A percentile compares a stretch with the other conserved stretches of the same genome.
These are phyloP conservation scores for Lentinula raphanica DNA, from an alignment of 768 basidiomycete species.

Conservation along the genomic window DNA sequence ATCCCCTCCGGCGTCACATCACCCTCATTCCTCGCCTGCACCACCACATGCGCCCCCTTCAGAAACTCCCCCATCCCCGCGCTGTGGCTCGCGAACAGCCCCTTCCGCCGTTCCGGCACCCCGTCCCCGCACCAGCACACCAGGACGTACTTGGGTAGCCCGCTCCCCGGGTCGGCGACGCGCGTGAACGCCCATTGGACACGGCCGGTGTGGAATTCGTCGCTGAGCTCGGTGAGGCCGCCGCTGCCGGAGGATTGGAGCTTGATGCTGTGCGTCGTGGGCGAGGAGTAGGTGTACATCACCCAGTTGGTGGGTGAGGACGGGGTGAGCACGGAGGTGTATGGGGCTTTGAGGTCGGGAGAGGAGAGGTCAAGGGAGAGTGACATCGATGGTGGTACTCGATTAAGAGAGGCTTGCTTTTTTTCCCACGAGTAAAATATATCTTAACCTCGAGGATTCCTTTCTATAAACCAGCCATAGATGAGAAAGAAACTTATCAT, in stretches of 20 bases:
- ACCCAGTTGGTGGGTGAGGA: conserved; percentile 40
- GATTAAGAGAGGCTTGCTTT: too few species aligned
- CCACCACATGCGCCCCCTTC: conserved; percentile 78
- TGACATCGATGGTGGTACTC: too few species aligned
- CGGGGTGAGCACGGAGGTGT: neutral
- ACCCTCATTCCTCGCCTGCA: conserved; percentile 85
- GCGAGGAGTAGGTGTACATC: conserved; percentile 56
- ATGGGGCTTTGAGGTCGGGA: neutral
- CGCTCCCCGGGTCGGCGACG: conserved; percentile 82
- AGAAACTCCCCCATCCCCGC: conserved; percentile 75
- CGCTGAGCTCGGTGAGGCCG: conserved; percentile 86
- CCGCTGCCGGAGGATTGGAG: conserved; percentile 81
- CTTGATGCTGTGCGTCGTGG: conserved; percentile 60
- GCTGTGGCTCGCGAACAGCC: conserved; percentile 86
- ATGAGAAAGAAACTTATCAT: too few species aligned
- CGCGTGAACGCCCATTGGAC: conserved; percentile 91
- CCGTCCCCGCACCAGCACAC: conserved; percentile 98
- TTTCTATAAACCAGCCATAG: too few species aligned
- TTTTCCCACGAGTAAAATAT: too few species aligned
- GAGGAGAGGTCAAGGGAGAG: neutral
- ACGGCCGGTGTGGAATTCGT: conserved; percentile 93
- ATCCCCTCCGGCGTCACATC: conserved; percentile 80
- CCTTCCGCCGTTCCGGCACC: conserved; percentile 88
- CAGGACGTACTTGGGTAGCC: conserved; percentile 87
- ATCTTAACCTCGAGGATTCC: too few species aligned